phyloP scores from a whole-genome alignment of 1,284 basidiomycete species.

The Neonothopanus nambi region DNA sequence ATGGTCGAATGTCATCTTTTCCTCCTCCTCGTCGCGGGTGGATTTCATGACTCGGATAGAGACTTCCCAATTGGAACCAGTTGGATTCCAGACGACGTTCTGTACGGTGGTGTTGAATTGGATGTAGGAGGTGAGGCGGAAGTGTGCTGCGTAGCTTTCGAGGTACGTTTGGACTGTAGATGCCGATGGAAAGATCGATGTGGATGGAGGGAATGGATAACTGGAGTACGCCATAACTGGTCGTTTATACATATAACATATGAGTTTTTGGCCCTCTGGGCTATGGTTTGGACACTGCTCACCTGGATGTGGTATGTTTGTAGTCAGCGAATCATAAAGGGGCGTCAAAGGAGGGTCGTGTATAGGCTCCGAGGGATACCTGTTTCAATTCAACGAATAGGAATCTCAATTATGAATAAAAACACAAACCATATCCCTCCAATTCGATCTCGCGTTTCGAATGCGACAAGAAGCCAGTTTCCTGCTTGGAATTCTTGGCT shows the following conservation, averaged over 20 bases:
- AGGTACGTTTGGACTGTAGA: constrained; percentile 62
- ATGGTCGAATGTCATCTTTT: constrained; percentile 50
- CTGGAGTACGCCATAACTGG: constrained; percentile 61
- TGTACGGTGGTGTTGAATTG: constrained; percentile 51
- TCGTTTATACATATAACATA: no score
- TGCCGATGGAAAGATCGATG: constrained; percentile 64
- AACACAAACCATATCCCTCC: constrained; percentile 71
- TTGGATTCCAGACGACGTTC: constrained; percentile 39
- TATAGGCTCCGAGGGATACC: constrained; percentile 43
- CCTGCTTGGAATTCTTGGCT: constrained; percentile 53
- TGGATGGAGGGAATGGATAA: constrained; percentile 66
- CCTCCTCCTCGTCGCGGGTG: constrained; percentile 25
- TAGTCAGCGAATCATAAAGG: constrained; percentile 73
- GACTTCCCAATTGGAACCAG: constrained; percentile 46
- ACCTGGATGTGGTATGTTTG: constrained; percentile 70
- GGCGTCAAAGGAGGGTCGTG: constrained; percentile 61
- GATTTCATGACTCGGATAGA: constrained; percentile 28
- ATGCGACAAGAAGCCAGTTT: constrained; percentile 57
- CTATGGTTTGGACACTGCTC: no score
- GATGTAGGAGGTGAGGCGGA: constrained; percentile 55
- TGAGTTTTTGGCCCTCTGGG: no score
- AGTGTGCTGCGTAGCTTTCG: constrained; percentile 55
- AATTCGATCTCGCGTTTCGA: constrained; percentile 61
- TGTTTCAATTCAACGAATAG: no score
- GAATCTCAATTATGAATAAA: constrained; percentile 2